Conservation (phyloP, 495 filamentous ascomycete genomes). For the Penicillium psychrofluorescens region DNA sequence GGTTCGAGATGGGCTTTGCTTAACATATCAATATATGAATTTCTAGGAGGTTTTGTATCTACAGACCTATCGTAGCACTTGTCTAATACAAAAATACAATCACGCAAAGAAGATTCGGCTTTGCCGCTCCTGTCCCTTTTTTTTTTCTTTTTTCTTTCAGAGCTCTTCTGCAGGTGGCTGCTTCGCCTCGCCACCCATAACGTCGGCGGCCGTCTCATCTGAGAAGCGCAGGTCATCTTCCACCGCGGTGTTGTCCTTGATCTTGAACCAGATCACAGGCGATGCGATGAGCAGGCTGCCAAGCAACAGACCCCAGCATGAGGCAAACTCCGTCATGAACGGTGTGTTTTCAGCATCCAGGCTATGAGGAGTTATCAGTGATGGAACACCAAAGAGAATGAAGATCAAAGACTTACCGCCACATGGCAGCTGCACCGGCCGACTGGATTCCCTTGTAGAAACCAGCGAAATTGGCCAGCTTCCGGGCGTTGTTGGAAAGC, state of each 20-base stretch:
- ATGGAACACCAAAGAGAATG: background rate
- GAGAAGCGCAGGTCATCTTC: constrained; percentile 79
- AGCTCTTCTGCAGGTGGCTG: too few relatives aligned
- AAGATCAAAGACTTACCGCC: constrained; percentile 42
- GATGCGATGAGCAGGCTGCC: constrained; percentile 66
- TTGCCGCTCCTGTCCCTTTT: too few relatives aligned
- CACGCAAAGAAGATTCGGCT: too few relatives aligned
- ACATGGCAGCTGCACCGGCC: constrained; percentile 83
- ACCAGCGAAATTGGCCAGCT: constrained; percentile 85
- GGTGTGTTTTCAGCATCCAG: constrained; percentile 57
- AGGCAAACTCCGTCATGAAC: constrained; percentile 57
- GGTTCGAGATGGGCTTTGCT: too few relatives aligned
- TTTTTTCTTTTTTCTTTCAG: too few relatives aligned
- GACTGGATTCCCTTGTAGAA: constrained; percentile 98
- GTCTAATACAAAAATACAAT: too few relatives aligned
- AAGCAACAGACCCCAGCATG: constrained; percentile 66
- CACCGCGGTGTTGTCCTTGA: constrained; percentile 63
- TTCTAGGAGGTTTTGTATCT: too few relatives aligned
- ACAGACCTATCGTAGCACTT: too few relatives aligned
- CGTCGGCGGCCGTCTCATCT: constrained; percentile 57
- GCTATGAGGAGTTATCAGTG: constrained; percentile 14
- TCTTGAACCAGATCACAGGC: constrained; percentile 70
- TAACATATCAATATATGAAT: too few relatives aligned
- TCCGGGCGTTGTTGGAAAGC: constrained; percentile 83
- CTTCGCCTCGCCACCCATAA: constrained; percentile 17